Conservation (phyloP, 495 filamentous ascomycete genomes). For the Penicillium ochrochloron region DNA sequence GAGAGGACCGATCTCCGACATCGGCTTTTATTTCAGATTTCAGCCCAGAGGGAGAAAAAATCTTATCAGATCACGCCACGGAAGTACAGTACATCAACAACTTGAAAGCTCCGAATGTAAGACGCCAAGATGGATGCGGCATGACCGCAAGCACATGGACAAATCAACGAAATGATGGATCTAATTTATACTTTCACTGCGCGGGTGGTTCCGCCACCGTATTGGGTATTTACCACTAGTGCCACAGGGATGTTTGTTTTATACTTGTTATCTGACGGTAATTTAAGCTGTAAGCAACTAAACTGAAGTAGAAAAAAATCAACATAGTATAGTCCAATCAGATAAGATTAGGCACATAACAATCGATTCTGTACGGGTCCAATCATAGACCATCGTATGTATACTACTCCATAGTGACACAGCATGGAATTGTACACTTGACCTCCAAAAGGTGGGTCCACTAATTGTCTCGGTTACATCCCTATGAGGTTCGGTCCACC, state of each 20-base stretch:
- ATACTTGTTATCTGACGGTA: not conserved
- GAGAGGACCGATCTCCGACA: not conserved
- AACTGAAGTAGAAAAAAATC: not conserved
- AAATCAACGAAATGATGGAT: not conserved
- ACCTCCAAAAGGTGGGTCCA: not conserved
- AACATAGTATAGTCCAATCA: not conserved
- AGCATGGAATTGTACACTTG: not conserved
- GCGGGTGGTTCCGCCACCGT: not conserved
- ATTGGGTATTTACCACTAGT: not conserved
- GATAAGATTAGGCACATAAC: not conserved
- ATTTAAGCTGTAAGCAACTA: no score
- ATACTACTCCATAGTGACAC: not conserved
- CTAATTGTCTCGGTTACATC: not conserved
- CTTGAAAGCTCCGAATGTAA: not conserved
- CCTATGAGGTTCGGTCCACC: not conserved
- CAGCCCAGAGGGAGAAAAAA: not conserved
- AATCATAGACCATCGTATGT: not conserved
- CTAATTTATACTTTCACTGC: not conserved
- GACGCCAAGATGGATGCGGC: not conserved
- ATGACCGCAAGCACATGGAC: not conserved
- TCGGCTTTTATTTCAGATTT: not conserved
- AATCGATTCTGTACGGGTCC: not conserved
- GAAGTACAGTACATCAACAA: not conserved
- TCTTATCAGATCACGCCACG: constrained; percentile 4
- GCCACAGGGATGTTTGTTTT: not conserved